Conservation (phyloP, 2,329 filamentous ascomycete genomes). For the Colletotrichum paranaense region DNA sequence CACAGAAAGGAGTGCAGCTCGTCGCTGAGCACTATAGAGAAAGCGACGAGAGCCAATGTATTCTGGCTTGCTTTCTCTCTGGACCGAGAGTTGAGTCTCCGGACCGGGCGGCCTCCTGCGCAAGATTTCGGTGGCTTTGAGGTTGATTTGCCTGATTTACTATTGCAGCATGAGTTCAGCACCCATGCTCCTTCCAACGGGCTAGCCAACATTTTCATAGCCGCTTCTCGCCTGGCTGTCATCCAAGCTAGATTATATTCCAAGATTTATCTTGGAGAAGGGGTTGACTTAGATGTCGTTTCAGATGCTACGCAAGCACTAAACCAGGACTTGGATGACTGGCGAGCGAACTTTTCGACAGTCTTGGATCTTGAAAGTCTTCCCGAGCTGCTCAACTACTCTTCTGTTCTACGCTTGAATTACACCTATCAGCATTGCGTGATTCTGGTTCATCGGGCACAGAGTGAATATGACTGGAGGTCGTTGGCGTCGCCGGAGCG, state of each 20-base stretch:
- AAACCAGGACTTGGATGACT: background rate
- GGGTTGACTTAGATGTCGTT: background rate
- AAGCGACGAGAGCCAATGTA: background rate
- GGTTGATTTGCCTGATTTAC: background rate
- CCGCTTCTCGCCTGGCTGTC: background rate
- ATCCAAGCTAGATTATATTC: background rate
- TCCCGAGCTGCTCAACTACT: background rate
- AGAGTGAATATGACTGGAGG: background rate
- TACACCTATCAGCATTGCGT: background rate
- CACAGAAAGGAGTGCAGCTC: conserved; percentile 5
- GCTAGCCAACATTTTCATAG: background rate
- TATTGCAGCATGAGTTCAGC: background rate
- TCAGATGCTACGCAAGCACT: background rate
- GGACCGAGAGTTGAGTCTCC: background rate
- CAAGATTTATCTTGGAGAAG: background rate
- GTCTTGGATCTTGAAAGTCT: background rate
- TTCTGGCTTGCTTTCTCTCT: background rate
- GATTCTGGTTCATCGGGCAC: background rate
- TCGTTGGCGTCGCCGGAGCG: background rate
- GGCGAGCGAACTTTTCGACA: background rate
- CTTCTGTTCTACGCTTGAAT: background rate
- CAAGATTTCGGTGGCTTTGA: conserved; percentile 2
- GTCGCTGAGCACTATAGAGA: background rate
- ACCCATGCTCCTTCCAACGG: background rate
- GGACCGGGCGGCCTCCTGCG: conserved; percentile 7